phyloP scores from a whole-genome alignment of 352 stramenopile genomes.

The Phytophthora rubi region DNA sequence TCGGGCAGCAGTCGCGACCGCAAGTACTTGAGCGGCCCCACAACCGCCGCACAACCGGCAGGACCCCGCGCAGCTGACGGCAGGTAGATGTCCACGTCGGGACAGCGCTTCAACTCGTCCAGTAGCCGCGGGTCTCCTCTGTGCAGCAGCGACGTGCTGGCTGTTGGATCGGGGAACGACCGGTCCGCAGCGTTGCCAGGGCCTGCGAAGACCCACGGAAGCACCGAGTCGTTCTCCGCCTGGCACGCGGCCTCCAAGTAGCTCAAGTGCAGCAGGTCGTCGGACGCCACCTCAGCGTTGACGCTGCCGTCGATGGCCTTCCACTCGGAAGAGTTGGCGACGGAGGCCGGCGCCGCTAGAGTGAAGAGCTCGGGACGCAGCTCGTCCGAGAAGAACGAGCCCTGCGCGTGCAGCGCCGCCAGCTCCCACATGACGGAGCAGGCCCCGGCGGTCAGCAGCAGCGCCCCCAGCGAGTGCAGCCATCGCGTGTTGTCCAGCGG shows the following conservation, averaged over 20 bases:
- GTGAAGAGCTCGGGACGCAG: constrained; percentile 30
- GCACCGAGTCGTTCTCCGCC: constrained; percentile 40
- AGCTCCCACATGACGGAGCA: constrained; percentile 37
- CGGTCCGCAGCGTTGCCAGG: constrained; percentile 11
- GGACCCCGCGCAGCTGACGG: constrained; percentile 28
- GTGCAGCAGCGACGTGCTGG: constrained; percentile 32
- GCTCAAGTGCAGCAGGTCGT: constrained; percentile 52
- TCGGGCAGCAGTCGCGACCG: constrained; percentile 35
- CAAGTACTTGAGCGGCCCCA: constrained; percentile 35
- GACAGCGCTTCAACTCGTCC: constrained; percentile 50
- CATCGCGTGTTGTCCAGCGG: constrained; percentile 22
- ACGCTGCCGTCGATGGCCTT: constrained; percentile 23
- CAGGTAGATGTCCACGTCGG: constrained; percentile 72
- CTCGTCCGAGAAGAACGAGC: constrained; percentile 26
- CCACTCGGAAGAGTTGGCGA: constrained; percentile 19
- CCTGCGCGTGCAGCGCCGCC: constrained; percentile 23
- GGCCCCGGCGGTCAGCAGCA: constrained; percentile 22
- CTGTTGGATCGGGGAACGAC: constrained; percentile 16
- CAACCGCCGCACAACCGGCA: constrained; percentile 57
- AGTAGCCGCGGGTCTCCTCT: constrained; percentile 48
- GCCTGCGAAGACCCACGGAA: constrained; percentile 43
- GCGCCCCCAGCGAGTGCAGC: constrained; percentile 30
- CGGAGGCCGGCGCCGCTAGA: constrained; percentile 14
- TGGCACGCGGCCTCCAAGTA: constrained; percentile 45
- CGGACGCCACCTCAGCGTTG: constrained; percentile 28